phyloP scores from a whole-genome alignment of 1,284 basidiomycete genomes.

The Caloboletus firmus region DNA sequence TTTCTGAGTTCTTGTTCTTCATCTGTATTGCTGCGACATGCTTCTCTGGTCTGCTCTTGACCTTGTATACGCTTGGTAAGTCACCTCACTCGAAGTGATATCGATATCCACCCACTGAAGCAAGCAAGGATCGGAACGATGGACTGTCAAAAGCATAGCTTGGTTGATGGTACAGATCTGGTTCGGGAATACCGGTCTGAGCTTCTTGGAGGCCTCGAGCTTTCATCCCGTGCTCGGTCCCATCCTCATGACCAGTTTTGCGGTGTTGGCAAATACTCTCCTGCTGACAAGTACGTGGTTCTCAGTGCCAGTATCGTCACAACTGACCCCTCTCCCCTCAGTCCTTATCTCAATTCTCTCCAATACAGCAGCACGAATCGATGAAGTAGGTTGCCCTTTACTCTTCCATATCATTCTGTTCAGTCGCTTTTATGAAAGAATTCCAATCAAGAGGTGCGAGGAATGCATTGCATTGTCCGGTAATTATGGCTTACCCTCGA shows the following conservation, averaged over 20 bases:
- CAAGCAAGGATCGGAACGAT: constrained; percentile 46
- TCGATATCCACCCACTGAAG: constrained; percentile 17
- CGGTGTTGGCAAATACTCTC: constrained; percentile 78
- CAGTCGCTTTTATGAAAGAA: constrained; percentile 48
- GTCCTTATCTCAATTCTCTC: constrained; percentile 86
- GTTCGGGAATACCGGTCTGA: constrained; percentile 79
- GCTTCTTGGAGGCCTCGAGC: constrained; percentile 64
- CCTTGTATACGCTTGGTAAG: constrained; percentile 74
- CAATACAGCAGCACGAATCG: constrained; percentile 81
- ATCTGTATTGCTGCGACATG: constrained; percentile 80
- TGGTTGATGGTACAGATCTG: constrained; percentile 84
- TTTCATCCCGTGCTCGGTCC: constrained; percentile 87
- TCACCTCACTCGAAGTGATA: neutral
- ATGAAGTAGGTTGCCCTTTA: constrained; percentile 52
- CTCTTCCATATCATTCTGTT: constrained; percentile 3
- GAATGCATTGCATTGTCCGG: neutral
- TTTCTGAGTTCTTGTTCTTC: constrained; percentile 80
- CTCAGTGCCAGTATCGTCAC: neutral
- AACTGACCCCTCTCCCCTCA: constrained; percentile 19
- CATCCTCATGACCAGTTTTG: constrained; percentile 82
- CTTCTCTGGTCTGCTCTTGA: constrained; percentile 86
- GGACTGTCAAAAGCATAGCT: constrained; percentile 69
- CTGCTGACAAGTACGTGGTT: constrained; percentile 67
- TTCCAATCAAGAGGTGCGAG: constrained; percentile 72
- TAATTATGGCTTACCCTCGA: constrained; percentile 11